phyloP scores from a whole-genome alignment of 495 filamentous ascomycete genomes.

The Neurospora cerealis region DNA sequence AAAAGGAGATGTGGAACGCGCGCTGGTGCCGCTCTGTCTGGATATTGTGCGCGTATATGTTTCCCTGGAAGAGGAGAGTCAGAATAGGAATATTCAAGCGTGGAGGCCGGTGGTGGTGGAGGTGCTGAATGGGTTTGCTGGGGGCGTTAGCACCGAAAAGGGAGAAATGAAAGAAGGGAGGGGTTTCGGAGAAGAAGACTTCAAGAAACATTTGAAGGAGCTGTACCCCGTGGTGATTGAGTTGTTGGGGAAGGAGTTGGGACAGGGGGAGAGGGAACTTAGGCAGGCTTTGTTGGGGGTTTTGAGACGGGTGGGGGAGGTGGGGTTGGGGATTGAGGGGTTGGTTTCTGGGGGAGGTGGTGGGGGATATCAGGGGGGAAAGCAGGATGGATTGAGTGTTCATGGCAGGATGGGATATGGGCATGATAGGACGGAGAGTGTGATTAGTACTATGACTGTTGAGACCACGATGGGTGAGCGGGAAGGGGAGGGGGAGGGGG shows the following conservation, averaged over 20 bases:
- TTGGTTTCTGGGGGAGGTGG: constrained; percentile 12
- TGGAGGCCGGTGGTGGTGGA: constrained; percentile 97
- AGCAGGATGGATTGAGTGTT: neutral
- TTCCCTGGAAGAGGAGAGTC: constrained; percentile 80
- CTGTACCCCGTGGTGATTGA: constrained; percentile 86
- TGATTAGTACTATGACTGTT: neutral
- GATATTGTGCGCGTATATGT: constrained; percentile 83
- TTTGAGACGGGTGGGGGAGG: constrained; percentile 72
- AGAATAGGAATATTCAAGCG: constrained; percentile 90
- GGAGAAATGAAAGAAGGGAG: neutral
- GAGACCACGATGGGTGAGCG: neutral
- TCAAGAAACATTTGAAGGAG: constrained; percentile 62
- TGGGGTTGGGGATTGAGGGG: constrained; percentile 56
- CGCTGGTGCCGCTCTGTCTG: constrained; percentile 85
- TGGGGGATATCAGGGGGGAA: too few relatives aligned
- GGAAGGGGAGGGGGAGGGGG: neutral
- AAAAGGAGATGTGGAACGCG: constrained; percentile 72
- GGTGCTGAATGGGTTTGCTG: constrained; percentile 89
- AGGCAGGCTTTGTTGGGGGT: constrained; percentile 65
- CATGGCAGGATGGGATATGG: neutral
- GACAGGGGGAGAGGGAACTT: constrained; percentile 46
- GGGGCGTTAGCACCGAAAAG: constrained; percentile 10
- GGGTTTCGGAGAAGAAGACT: constrained; percentile 67
- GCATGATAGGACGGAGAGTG: neutral
- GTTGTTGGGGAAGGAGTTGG: constrained; percentile 72